Base-by-base conservation (phyloP, 176 grass and related monocot genomes). In the Cenchrus purpureus region DNA sequence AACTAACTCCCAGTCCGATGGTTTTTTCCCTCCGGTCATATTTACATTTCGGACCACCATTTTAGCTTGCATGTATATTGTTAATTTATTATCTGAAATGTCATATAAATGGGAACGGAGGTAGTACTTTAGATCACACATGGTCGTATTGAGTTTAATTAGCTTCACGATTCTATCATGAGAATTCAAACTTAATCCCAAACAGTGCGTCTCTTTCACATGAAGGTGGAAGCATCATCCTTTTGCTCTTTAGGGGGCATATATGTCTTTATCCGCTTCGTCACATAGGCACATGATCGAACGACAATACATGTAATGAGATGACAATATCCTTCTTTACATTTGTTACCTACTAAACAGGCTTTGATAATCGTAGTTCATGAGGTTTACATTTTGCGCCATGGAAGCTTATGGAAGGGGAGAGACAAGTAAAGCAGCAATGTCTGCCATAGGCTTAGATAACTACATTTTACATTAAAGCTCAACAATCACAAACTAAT, bases 211-310 rank as follows among this genome's bases (percentile, higher is more conserved):
- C 44, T 63, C 43, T 52, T 20, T 63, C 54, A 43, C 43, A 79
- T 10, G 55, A 64, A 46, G 45, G 45, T 1, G 10, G 49, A 11
- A 80, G 77, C 57, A 54, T 52, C 43, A 78, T 19, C 76, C 12
- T 25, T 53, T 71, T 22, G 6, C 28, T 19, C 55, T 79, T 61
- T 79, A 52, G 25, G 65, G 65, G 37, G 54, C 66, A 29, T 65
- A 56, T 68, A 17, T 40, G 37, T 31, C 20, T 12, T 73, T 43
- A 19, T 64, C 76, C 45, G 51, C 45, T 52, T 32, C 13, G 44
- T 44, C 61, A 32, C 28, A 61, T 51, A 73, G 52, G 62, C 76
- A 86, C 84, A 86, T 65, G 17, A 44, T 28, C 32, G 42, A 19
- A 49, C 46, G 4, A 34, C 63, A 15, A 29, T 48, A 5, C 43